Conservation (phyloP, 495 filamentous ascomycete species). For the Xylaria bambusicola region DNA sequence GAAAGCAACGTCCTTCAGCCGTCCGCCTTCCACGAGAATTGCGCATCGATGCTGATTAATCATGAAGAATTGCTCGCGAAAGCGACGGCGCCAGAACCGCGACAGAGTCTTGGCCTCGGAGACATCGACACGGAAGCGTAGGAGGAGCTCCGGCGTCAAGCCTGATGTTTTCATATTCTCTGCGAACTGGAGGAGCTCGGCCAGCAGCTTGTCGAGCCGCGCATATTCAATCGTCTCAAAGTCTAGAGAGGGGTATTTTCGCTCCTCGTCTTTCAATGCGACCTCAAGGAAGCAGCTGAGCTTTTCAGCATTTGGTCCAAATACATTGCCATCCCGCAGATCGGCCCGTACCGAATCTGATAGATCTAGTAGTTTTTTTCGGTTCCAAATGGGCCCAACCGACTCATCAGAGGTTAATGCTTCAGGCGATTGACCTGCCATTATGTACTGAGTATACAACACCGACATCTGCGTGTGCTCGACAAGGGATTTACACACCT, state of each 20-base stretch:
- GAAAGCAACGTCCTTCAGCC: conserved; percentile 38
- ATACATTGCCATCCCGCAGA: conserved; percentile 18
- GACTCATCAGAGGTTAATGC: conserved; percentile 9
- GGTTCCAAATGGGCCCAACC: conserved; percentile 20
- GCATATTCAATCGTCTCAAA: conserved; percentile 40
- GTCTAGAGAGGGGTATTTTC: conserved; percentile 23
- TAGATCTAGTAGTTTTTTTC: conserved; percentile 27
- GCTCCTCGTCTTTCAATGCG: conserved; percentile 35
- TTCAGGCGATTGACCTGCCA: conserved; percentile 16
- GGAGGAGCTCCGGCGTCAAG: conserved; percentile 13
- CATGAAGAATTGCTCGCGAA: conserved; percentile 39
- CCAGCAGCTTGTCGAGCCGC: conserved; percentile 45
- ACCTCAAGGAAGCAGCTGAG: conserved; percentile 39
- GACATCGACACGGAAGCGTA: conserved; percentile 24
- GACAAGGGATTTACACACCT: conserved; percentile 19
- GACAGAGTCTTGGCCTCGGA: conserved; percentile 36
- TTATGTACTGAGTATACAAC: conserved; percentile 8
- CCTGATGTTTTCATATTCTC: conserved; percentile 15
- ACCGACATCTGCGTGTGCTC: not conserved
- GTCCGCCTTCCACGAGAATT: conserved; percentile 32
- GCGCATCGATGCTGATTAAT: conserved; percentile 42
- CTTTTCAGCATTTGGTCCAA: conserved; percentile 22
- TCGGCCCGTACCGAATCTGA: conserved; percentile 38
- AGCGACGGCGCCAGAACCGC: conserved; percentile 39
- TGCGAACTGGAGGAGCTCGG: conserved; percentile 33